Base-by-base conservation (phyloP, 2,329 filamentous ascomycete genomes). In the Emmonsia crescens region DNA sequence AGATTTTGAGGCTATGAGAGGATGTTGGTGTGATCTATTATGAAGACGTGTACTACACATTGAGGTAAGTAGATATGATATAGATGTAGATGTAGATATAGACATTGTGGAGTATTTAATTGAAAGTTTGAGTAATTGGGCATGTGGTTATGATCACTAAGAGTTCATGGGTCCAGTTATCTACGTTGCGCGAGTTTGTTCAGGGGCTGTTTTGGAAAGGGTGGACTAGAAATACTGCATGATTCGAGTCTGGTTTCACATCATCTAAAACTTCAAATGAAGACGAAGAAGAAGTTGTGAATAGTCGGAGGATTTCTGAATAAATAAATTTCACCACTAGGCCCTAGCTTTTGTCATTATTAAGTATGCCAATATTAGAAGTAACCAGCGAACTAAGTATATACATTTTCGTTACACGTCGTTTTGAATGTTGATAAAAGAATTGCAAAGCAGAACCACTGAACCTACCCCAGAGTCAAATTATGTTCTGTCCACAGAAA, bases 1-100 rank as follows among this genome's bases (percentile, higher is more conserved):
- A 88, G 21, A 67, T 95, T 65, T 82, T 91, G 73, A 94, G 91
- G 40, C 57, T 76, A 49, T 76, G 36, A 54, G 38, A 21, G 55
- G 16, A 6, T 57, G 4, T 16, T 5, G 51, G 51, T 14, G 9
- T 38, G 36, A 38, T 2, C n/a, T n/a, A n/a, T n/a, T n/a, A n/a
- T 0, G 40, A 27, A 10, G 12, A 10, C 16, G 27, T 16, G 24
- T 49, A 27, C 21, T 12, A 9, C 12, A 49, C 4, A 49, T 27
- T 27, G 27, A 2, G 46, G 27, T 14, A 27, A 49, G 27, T 49
- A 49, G 46, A 49, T 49, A 49, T 27, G 10, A 27, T 49, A 4
- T 49, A 49, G 10, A 10, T 46, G 6, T 46, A 46, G 46, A 49
- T 49, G 12, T 24, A 49, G 12, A 44, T 44, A 44, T 24, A 49